These are phyloP conservation scores for Huiozyma sinensis DNA, from an alignment of 805 yeast genomes.

Conservation along the genomic window DNA sequence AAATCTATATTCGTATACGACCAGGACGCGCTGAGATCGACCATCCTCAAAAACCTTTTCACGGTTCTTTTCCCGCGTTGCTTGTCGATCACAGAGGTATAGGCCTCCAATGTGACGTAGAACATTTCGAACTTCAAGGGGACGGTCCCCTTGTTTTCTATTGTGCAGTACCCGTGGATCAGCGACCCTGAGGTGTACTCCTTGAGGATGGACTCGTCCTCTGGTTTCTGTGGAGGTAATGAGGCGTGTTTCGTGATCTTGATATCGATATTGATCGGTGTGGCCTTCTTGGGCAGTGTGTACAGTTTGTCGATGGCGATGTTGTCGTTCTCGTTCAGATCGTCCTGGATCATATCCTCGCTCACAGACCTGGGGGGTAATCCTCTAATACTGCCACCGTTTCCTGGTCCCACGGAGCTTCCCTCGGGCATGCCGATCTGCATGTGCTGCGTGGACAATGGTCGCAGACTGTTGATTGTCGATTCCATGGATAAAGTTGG, in stretches of 20 bases:
- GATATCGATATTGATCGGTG: conserved; percentile 17
- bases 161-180: conserved; percentile 38
- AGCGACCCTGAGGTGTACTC: conserved; percentile 49
- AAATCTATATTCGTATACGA: conserved; percentile 36
- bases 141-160: conserved; percentile 32
- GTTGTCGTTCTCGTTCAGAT: conserved; percentile 7
- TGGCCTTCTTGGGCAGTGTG: conserved; percentile 12
- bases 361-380: neutral
- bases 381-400: neutral
- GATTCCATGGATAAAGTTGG: neutral
- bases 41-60: conserved; percentile 36
- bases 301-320: conserved; percentile 17
- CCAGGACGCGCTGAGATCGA: conserved; percentile 44
- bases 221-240: conserved; percentile 12
- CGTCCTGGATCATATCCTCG: conserved; percentile 6
- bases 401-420: neutral
- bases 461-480: conserved; percentile 1
- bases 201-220: conserved; percentile 27
- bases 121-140: conserved; percentile 50
- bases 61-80: conserved; percentile 11
- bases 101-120: conserved; percentile 47
- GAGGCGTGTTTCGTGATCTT: conserved; percentile 14
- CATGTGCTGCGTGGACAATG: conserved; percentile 1
- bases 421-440: neutral
- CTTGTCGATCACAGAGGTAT: conserved; percentile 20